Percentiles rank a stretch among this genome's conserved stretches.
These are phyloP conservation scores for Aegilops umbellulata DNA, from an alignment of 176 grass and related monocot species.

Conservation along the genomic window DNA sequence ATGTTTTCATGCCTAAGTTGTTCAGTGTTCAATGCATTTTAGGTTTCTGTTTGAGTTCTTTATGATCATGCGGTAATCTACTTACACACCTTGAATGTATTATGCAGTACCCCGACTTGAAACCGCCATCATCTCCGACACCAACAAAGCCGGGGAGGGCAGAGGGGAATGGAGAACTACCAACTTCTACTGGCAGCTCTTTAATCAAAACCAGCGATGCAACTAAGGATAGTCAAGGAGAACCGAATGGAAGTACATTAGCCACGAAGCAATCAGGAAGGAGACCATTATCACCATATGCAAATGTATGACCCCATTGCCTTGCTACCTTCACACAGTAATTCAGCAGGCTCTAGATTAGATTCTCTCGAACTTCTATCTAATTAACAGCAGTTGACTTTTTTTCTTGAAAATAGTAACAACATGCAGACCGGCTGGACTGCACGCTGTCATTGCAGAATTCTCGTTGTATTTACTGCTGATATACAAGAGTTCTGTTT, in stretches of 20 bases:
- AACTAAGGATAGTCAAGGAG: constrained; percentile 20
- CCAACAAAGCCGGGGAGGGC: constrained; percentile 32
- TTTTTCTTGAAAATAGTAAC: not conserved
- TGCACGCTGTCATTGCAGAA: not conserved
- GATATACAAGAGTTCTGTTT: not conserved
- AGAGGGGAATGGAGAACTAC: constrained; percentile 19
- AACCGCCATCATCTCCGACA: constrained; percentile 48
- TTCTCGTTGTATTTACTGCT: not conserved
- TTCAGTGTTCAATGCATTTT: not conserved
- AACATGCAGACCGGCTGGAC: not conserved
- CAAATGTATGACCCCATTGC: constrained; percentile 48
- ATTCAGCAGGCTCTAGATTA: not conserved
- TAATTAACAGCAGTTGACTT: not conserved
- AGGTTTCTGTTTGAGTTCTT: not conserved
- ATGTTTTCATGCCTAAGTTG: not conserved
- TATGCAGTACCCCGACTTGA: constrained; percentile 59
- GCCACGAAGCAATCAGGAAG: constrained; percentile 9
- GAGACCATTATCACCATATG: constrained; percentile 50
- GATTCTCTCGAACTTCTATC: not conserved
- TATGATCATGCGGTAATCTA: not conserved
- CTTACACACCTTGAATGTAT: constrained; percentile 4
- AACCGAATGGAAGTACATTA: constrained; percentile 15
- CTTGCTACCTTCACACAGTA: not conserved
- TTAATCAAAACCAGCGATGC: not conserved
- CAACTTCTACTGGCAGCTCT: constrained; percentile 26